A percentile compares a stretch with the other conserved stretches of the same genome.
Evolutionary conservation across 768 basidiomycete species (phyloP).

Genomic region (Omphalotus guepiniiformis): DNA sequence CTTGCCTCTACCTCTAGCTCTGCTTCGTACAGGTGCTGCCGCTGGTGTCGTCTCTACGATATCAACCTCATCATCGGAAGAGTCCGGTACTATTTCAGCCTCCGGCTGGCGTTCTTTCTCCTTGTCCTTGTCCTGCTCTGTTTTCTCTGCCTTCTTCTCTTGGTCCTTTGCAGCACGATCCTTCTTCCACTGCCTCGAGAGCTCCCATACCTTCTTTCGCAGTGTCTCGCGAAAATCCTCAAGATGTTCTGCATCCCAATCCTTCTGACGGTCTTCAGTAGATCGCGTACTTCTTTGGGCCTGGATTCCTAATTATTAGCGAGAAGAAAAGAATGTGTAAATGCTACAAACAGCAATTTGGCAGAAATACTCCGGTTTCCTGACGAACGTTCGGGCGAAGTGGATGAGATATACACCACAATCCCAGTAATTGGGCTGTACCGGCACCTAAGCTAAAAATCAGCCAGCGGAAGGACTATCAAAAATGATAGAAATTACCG

Average conservation of each 20-base stretch:
- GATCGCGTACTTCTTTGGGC: constrained; percentile 26
- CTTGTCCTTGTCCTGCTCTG: constrained; percentile 21
- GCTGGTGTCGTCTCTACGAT: constrained; percentile 9
- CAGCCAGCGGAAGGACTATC: background rate
- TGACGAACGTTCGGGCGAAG: constrained; percentile 75
- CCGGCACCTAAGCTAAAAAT: constrained; percentile 61
- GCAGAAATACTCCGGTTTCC: constrained; percentile 48
- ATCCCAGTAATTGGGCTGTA: constrained; percentile 86
- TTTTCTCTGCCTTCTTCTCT: constrained; percentile 29
- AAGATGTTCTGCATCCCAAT: constrained; percentile 53
- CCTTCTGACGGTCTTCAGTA: constrained; percentile 34
- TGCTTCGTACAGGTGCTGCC: background rate
- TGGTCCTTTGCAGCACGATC: constrained; percentile 36
- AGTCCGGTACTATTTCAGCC: constrained; percentile 14
- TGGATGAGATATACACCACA: constrained; percentile 93
- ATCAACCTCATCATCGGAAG: constrained; percentile 30
- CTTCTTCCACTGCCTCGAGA: constrained; percentile 55
- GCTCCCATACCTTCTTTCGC: constrained; percentile 30
- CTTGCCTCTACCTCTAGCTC: background rate
- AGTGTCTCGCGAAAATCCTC: constrained; percentile 44
- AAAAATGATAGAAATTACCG: constrained; percentile 33
- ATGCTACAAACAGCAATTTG: constrained; percentile 43
- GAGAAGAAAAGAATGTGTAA: constrained; percentile 10
- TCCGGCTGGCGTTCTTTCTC: background rate
- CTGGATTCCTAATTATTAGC: constrained; percentile 3